Evolutionary conservation across 129 eudicot species (phyloP).

Genomic region (Saposhnikovia divaricata): DNA sequence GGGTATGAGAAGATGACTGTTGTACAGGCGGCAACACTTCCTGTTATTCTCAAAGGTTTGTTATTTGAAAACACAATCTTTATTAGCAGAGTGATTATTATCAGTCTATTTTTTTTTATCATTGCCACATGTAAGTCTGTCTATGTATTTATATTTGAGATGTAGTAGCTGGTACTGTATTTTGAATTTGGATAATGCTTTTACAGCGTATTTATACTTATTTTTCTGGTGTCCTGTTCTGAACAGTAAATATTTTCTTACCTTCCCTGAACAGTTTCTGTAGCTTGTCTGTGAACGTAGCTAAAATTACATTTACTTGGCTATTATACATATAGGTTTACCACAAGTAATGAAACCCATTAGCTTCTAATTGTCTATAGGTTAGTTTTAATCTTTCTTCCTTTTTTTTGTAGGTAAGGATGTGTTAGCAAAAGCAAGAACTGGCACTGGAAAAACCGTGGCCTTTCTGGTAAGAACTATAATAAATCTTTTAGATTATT

Average conservation of each 20-base stretch:
- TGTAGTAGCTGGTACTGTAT: not conserved
- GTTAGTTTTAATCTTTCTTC: not conserved
- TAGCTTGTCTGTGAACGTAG: not conserved
- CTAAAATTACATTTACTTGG: not conserved
- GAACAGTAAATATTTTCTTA: no score
- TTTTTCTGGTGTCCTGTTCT: no score
- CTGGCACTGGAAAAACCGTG: constrained; percentile 98
- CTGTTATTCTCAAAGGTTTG: constrained; percentile 79
- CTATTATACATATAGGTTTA: not conserved
- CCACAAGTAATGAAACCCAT: not conserved
- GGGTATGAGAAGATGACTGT: constrained; percentile 96
- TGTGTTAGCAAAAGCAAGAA: constrained; percentile 94
- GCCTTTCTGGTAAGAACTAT: constrained; percentile 74
- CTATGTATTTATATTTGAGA: not conserved
- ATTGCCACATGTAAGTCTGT: not conserved
- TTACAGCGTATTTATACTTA: not conserved
- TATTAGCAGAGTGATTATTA: not conserved
- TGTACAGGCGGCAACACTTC: constrained; percentile 97
- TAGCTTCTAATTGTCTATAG: not conserved
- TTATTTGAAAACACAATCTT: not conserved
- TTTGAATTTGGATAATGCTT: not conserved
- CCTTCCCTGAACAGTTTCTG: not conserved
- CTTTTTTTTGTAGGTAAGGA: constrained; percentile 62
- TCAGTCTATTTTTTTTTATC: not conserved
- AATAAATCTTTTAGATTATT: not conserved